Evolutionary conservation across 2,329 filamentous ascomycete species (phyloP), one percentile per base, ranked within the genome.

Genomic region (Colletotrichum godetiae): DNA sequence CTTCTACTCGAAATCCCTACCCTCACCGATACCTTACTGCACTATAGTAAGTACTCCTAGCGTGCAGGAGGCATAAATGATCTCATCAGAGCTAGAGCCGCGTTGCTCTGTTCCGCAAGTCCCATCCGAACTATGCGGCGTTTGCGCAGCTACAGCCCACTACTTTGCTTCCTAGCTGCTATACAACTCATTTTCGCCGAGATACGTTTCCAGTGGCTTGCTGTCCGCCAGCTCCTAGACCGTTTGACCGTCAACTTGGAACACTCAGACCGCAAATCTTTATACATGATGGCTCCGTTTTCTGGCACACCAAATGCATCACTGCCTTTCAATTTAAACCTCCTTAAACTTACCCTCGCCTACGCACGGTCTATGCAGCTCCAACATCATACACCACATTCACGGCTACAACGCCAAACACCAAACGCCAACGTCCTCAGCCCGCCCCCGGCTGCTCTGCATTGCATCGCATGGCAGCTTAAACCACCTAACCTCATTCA

Each of bases 281-380:
- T 24, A 31, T 33, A 42, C 35, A 42, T 33, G 22, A 53, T 22
- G 22, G 33, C 37, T 19, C 37, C 31, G 10, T 42, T 33, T 67
- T 52, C 57, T 62, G 65, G 37, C 27, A 56, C 65, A 37, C 31
- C 56, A n/a, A 62, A 49, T 62, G 63, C 63, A 61, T 67, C 56
- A 68, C 27, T 29, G 19, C 15, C 27, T 22, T 61, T 59, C n/a
- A 42, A 35, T 19, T 27, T 27, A 15, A 31, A 53, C 42, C 42
- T 42, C 37, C 37, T 15, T 37, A 42, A n/a, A 15, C 24, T n/a
- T 49, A 55, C 35, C 29, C 65, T 55, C 42, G 7, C 22, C 24
- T 22, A 55, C 49, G 57, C 65, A 62, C 42, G 12, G 57, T n/a
- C 65, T 62, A 11, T n/a, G 7, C 12, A 49, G 42, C 31, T 61